Percentiles rank a stretch among this genome's conserved stretches.
phyloP scores from a whole-genome alignment of 2,329 filamentous ascomycete species.

The Pestalotiopsis sp. region DNA sequence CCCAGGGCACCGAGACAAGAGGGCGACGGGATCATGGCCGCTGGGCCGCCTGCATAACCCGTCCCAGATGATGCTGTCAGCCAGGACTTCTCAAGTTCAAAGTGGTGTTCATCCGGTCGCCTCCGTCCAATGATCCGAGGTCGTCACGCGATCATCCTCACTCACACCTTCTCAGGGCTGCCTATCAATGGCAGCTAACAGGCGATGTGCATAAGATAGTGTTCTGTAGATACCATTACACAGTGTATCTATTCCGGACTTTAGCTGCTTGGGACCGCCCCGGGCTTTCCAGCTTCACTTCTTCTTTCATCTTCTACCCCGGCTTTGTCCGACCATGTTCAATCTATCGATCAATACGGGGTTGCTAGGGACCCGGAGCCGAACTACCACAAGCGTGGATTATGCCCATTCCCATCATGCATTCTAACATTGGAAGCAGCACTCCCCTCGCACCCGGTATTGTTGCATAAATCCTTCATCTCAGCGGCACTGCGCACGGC shows the following conservation, averaged over 20 bases:
- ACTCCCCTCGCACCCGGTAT: background rate
- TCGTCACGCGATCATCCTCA: background rate
- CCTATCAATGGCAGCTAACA: background rate
- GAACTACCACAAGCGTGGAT: background rate
- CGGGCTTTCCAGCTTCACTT: background rate
- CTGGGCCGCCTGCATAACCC: background rate
- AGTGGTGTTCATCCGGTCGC: background rate
- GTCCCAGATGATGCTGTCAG: background rate
- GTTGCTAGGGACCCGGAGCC: background rate
- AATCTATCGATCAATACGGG: background rate
- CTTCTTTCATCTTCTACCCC: background rate
- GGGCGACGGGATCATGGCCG: background rate
- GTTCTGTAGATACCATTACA: background rate
- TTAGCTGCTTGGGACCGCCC: background rate
- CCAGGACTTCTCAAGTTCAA: background rate
- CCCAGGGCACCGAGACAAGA: background rate
- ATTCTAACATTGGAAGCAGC: background rate
- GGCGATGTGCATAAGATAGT: too few species aligned
- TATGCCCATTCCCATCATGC: background rate
- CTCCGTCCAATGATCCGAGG: background rate
- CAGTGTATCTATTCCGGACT: background rate
- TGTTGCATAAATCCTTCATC: background rate
- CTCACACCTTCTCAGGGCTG: background rate
- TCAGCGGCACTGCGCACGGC: background rate
- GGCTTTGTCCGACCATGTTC: slow-evolving; percentile 10